These are phyloP conservation scores for Trichoderma sp. DNA, from an alignment of 2,329 filamentous ascomycete species.

Conservation along the genomic window DNA sequence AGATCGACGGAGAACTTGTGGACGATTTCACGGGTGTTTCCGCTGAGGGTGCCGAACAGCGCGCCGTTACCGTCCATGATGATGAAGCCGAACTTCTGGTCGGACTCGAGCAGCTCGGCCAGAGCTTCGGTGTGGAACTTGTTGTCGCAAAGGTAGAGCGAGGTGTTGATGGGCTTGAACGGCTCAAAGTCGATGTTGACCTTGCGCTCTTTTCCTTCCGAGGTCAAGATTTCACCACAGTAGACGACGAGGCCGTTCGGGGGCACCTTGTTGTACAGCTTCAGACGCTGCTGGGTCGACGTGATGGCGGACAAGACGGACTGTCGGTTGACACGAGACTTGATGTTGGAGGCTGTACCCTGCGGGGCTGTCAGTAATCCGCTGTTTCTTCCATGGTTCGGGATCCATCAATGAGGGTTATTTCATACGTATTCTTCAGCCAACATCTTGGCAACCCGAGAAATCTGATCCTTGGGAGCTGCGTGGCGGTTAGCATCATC, in stretches of 20 bases:
- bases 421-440: conserved; percentile 94
- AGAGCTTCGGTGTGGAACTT: conserved; percentile 99
- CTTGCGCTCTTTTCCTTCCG: conserved; percentile 97
- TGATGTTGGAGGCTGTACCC: conserved; percentile 99
- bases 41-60: conserved; percentile 93
- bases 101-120: conserved; percentile 94
- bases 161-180: conserved; percentile 99
- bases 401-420: background rate
- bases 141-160: conserved; percentile 98
- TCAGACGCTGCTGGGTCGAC: conserved; percentile 97
- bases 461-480: conserved; percentile 98
- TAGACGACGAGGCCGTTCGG: conserved; percentile 97
- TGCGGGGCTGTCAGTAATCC: conserved; percentile 44
- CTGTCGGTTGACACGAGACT: conserved; percentile 97
- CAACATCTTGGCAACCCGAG: conserved; percentile 97
- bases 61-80: conserved; percentile 99
- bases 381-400: background rate
- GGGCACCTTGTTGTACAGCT: conserved; percentile 98
- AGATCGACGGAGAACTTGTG: conserved; percentile 99
- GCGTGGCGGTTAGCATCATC: conserved; percentile 29
- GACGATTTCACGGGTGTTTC: conserved; percentile 93
- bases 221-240: conserved; percentile 99
- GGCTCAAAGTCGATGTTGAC: conserved; percentile 99
- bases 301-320: conserved; percentile 98
- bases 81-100: conserved; percentile 99